Evolutionary conservation across 2,329 filamentous ascomycete genomes (phyloP), one percentile per base, ranked within the genome.

Genomic region (Colletotrichum lupini): DNA sequence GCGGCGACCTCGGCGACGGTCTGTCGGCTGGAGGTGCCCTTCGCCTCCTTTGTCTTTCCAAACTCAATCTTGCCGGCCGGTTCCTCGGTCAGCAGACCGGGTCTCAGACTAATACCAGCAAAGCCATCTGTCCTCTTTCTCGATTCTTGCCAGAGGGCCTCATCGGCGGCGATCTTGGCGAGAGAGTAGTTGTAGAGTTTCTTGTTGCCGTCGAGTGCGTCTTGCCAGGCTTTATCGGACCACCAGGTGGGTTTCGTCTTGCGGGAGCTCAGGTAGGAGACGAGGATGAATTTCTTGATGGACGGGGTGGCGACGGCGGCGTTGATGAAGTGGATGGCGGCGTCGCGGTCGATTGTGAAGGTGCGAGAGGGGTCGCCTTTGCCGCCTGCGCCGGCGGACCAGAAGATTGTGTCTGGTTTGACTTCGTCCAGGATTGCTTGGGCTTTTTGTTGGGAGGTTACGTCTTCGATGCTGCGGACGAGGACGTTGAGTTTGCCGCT

Each of bases 401-500:
- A 94, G 74, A 93, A 88, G 35, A 94, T 86, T 80, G 91, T 93
- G 80, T 94, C 91, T 2, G 89, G 85, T 80, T 88, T 87, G 24
- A 91, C 88, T 76, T 87, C 84, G 75, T 89, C 85, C 52, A 96
- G 81, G 70, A 95, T 88, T 49, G 83, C 84, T 76, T 89, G 85
- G 1, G 93, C 94, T 75, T 92, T 88, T 0, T 83, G 84, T 62
- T 91, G 87, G 66, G 84, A 90, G 80, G 90, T 91, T 53, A 95
- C 87, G 22, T 94, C 92, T 67, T 94, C 93, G 24, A 96, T 67
- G 78, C 91, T 94, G 78, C 88, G 88, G 19, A 96, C 87, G 1
- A 95, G 84, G 3, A 95, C 92, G 67, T 90, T 87, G 49, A 97
- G 83, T 75, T 89, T 92, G 30, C 92, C 2, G 87, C 32, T 26